Conservation (phyloP, 2,329 filamentous ascomycete genomes). For the Aureobasidium pullulans region DNA sequence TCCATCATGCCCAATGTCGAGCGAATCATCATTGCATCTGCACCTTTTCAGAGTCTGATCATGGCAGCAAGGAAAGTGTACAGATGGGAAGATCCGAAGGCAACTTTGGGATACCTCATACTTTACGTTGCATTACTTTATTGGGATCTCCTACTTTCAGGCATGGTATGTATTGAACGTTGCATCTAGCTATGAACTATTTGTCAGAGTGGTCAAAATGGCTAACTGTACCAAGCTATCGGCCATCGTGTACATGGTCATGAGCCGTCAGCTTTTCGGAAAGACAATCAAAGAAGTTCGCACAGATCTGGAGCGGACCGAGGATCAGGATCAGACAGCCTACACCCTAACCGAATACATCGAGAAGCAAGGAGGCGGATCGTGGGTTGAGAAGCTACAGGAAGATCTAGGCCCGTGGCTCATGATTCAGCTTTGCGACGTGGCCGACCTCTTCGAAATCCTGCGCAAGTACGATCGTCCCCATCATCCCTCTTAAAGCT, state of each 20-base stretch:
- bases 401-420: not conserved
- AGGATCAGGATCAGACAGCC: constrained; percentile 26
- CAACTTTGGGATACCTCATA: constrained; percentile 26
- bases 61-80: constrained; percentile 31
- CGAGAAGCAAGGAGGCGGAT: not conserved
- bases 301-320: constrained; percentile 26
- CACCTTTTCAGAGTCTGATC: constrained; percentile 29
- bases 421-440: constrained; percentile 1
- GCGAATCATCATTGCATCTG: constrained; percentile 31
- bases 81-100: constrained; percentile 28
- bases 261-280: constrained; percentile 19
- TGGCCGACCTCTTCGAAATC: constrained; percentile 1
- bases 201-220: not conserved
- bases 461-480: not conserved
- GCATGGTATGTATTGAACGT: constrained; percentile 19
- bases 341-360: not conserved
- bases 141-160: constrained; percentile 24
- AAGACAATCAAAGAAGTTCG: constrained; percentile 24
- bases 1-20: constrained; percentile 30
- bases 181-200: too few relatives aligned
- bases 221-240: constrained; percentile 19
- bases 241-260: constrained; percentile 21
- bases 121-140: constrained; percentile 25
- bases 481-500: not conserved
- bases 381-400: not conserved